phyloP scores from a whole-genome alignment of 148 eudicot genomes.

The Beta vulgaris region DNA sequence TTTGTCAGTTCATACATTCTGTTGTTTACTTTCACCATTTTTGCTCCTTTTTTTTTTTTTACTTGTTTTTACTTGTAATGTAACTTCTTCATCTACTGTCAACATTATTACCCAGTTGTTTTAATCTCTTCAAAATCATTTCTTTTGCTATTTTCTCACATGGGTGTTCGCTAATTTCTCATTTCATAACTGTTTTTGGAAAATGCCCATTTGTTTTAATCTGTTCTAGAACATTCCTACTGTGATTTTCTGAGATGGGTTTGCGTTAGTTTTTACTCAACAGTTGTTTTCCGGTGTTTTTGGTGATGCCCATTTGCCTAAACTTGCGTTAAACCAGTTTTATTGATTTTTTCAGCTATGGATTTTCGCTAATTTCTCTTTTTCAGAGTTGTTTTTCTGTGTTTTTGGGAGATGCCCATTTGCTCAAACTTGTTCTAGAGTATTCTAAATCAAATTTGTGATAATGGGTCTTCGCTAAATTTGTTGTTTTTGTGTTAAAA shows the following conservation, averaged over 20 bases:
- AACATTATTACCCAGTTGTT: conserved; percentile 34
- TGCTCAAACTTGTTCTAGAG: conserved; percentile 20
- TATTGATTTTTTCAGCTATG: conserved; percentile 27
- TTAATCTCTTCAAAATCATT: conserved; percentile 25
- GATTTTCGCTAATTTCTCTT: conserved; percentile 41
- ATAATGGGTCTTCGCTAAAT: conserved; percentile 47
- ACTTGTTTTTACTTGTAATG: conserved; percentile 33
- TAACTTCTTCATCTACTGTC: not conserved
- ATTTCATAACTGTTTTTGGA: not conserved
- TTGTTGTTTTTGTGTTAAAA: conserved; percentile 16
- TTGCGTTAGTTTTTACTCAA: conserved; percentile 30
- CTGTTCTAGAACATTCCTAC: conserved; percentile 14
- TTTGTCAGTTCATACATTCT: conserved; percentile 15
- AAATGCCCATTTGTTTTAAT: conserved; percentile 25
- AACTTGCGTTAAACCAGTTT: conserved; percentile 19
- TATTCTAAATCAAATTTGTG: conserved; percentile 3
- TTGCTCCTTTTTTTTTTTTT: not conserved
- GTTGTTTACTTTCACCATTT: conserved; percentile 1
- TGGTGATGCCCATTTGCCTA: conserved; percentile 20
- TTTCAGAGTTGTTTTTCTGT: not conserved
- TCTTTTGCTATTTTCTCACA: conserved; percentile 10
- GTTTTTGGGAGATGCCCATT: conserved; percentile 13
- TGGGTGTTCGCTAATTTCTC: conserved; percentile 50
- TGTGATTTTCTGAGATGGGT: conserved; percentile 36
- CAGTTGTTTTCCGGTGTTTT: conserved; percentile 3